Conservation (phyloP, 2,329 filamentous ascomycete genomes). For the Diaporthe sp. region DNA sequence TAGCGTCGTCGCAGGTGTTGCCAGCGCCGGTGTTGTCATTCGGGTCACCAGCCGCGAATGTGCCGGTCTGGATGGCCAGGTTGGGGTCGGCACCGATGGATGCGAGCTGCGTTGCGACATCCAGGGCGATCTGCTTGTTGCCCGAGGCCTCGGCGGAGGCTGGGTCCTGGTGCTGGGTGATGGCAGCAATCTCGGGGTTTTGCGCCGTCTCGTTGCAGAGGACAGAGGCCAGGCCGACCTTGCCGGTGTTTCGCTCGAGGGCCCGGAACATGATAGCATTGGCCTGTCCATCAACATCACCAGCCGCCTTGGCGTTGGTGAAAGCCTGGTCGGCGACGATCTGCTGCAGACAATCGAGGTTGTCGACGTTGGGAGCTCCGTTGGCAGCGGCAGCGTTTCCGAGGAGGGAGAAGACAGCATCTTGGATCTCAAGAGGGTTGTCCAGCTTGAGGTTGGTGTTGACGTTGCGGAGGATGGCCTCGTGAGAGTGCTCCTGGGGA, state of each 20-base stretch:
- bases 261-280: slow-evolving; percentile 64
- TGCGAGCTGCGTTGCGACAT: slow-evolving; percentile 68
- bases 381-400: slow-evolving; percentile 53
- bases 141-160: slow-evolving; percentile 66
- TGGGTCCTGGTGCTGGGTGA: slow-evolving; percentile 75
- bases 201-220: slow-evolving; percentile 66
- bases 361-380: slow-evolving; percentile 45
- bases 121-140: slow-evolving; percentile 71
- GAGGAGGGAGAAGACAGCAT: slow-evolving; percentile 61
- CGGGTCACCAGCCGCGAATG: slow-evolving; percentile 66
- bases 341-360: slow-evolving; percentile 70
- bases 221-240: slow-evolving; percentile 66
- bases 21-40: slow-evolving; percentile 44
- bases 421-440: slow-evolving; percentile 60
- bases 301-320: slow-evolving; percentile 67
- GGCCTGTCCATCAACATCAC: slow-evolving; percentile 62
- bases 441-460: slow-evolving; percentile 51
- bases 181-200: slow-evolving; percentile 73
- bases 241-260: slow-evolving; percentile 69
- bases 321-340: slow-evolving; percentile 69
- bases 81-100: slow-evolving; percentile 71
- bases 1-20: slow-evolving; percentile 63
- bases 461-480: slow-evolving; percentile 52
- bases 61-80: slow-evolving; percentile 69
- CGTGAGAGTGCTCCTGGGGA: slow-evolving; percentile 63